Evolutionary conservation across 192 early-diverging fungal species (phyloP).

Genomic region (Piromyces sp.): DNA sequence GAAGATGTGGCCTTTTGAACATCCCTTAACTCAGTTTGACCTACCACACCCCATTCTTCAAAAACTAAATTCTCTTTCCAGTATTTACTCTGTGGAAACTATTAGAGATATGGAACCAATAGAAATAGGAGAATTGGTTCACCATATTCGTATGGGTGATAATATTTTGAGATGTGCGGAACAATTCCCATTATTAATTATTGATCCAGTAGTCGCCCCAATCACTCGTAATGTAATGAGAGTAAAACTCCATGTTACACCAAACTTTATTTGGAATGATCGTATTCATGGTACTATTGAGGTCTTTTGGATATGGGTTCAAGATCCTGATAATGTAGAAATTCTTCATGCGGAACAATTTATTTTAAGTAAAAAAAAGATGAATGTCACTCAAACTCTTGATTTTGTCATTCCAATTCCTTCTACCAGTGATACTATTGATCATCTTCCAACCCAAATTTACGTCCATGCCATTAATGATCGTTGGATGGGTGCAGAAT

Average conservation of each 20-base stretch:
- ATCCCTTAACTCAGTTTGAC: conserved; percentile 3
- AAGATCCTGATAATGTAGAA: conserved; percentile 72
- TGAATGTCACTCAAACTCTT: conserved; percentile 36
- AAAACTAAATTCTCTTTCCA: conserved; percentile 29
- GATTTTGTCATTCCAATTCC: conserved; percentile 81
- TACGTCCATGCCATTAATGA: conserved; percentile 88
- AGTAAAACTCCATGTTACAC: conserved; percentile 56
- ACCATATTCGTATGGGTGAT: conserved; percentile 57
- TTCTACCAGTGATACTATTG: conserved; percentile 19
- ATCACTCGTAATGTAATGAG: conserved; percentile 85
- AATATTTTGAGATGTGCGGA: conserved; percentile 54
- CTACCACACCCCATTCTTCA: not conserved
- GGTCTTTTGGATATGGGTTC: conserved; percentile 93
- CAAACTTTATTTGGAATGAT: conserved; percentile 90
- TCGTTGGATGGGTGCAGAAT: conserved; percentile 85
- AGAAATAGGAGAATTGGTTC: conserved; percentile 78
- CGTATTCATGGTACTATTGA: conserved; percentile 76
- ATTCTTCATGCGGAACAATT: conserved; percentile 89
- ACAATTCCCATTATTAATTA: conserved; percentile 67
- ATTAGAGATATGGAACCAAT: conserved; percentile 67
- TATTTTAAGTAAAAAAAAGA: conserved; percentile 48
- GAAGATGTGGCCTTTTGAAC: conserved; percentile 55
- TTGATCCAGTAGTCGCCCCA: conserved; percentile 69
- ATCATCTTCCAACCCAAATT: conserved; percentile 78
- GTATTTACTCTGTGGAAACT: conserved; percentile 30